A percentile compares a stretch with the other conserved stretches of the same genome.
Conservation (phyloP, 2,329 filamentous ascomycete genomes). For the Shiraia bambusicola region DNA sequence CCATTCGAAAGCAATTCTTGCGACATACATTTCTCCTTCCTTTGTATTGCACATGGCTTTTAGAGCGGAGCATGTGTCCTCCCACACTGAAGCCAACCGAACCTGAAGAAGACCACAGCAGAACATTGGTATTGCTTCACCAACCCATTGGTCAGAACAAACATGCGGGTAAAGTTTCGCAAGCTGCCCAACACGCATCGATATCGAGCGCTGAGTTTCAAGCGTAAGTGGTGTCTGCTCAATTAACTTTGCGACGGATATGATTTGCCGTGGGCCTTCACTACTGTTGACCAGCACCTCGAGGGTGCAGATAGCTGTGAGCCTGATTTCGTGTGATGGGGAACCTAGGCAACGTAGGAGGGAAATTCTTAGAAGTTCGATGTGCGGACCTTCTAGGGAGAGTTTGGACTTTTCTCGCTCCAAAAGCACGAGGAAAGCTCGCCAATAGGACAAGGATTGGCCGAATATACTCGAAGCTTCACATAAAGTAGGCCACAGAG, state of each 20-base stretch:
- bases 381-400: slow-evolving; percentile 55
- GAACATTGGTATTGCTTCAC: slow-evolving; percentile 73
- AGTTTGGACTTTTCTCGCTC: slow-evolving; percentile 59
- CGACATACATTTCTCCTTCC: slow-evolving; percentile 70
- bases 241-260: slow-evolving; percentile 71
- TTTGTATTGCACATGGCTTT: slow-evolving; percentile 72
- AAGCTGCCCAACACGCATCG: slow-evolving; percentile 83
- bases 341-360: slow-evolving; percentile 74
- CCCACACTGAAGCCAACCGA: slow-evolving; percentile 82
- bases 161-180: slow-evolving; percentile 63
- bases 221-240: slow-evolving; percentile 79
- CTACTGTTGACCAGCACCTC: slow-evolving; percentile 56
- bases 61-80: slow-evolving; percentile 75
- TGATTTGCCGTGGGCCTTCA: slow-evolving; percentile 54
- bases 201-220: slow-evolving; percentile 72
- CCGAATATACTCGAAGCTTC: slow-evolving; percentile 67
- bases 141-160: slow-evolving; percentile 64
- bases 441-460: slow-evolving; percentile 47
- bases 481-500: slow-evolving; percentile 66
- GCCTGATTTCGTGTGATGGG: slow-evolving; percentile 72
- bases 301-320: slow-evolving; percentile 72
- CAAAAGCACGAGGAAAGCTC: slow-evolving; percentile 57
- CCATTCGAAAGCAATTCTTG: slow-evolving; percentile 76
- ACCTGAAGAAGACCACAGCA: slow-evolving; percentile 88
- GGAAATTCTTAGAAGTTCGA: slow-evolving; percentile 63